Evolutionary conservation across 164 flowering plant species (phyloP).

Genomic region (Hamamelis virginiana): DNA sequence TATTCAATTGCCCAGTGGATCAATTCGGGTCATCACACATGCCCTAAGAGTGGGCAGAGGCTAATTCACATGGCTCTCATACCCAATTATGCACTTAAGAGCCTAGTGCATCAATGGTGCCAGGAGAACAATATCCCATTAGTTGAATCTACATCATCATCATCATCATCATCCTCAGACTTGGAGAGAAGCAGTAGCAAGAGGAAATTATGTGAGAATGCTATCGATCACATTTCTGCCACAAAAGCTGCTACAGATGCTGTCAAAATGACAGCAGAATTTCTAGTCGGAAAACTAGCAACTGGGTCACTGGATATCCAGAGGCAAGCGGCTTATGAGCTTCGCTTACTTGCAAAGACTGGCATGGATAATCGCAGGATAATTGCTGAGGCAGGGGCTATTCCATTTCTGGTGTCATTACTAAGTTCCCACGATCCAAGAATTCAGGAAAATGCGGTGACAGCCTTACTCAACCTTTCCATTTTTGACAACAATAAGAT

Average conservation of each 20-base stretch:
- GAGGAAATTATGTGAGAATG: conserved; percentile 29
- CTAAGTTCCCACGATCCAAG: conserved; percentile 49
- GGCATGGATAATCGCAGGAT: conserved; percentile 66
- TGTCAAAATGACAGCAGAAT: conserved; percentile 68
- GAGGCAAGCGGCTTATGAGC: conserved; percentile 66
- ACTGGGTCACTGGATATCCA: conserved; percentile 60
- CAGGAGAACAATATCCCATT: conserved; percentile 51
- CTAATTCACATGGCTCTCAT: conserved; percentile 69
- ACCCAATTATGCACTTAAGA: conserved; percentile 71
- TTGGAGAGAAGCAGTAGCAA: conserved; percentile 34
- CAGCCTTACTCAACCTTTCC: conserved; percentile 72
- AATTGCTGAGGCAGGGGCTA: conserved; percentile 80
- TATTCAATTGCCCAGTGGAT: conserved; percentile 69
- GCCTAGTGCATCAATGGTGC: conserved; percentile 67
- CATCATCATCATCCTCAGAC: conserved; percentile 30
- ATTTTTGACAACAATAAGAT: conserved; percentile 61
- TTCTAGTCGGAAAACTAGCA: conserved; percentile 71
- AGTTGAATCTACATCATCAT: conserved; percentile 22
- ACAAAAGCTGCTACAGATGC: conserved; percentile 56
- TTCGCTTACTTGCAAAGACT: conserved; percentile 65
- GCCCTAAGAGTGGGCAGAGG: conserved; percentile 71
- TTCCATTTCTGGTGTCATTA: conserved; percentile 65
- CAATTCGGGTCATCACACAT: conserved; percentile 63
- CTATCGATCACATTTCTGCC: conserved; percentile 64
- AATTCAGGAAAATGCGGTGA: conserved; percentile 75